phyloP scores from a whole-genome alignment of 2,329 filamentous ascomycete genomes.

The Clonostachys solani region DNA sequence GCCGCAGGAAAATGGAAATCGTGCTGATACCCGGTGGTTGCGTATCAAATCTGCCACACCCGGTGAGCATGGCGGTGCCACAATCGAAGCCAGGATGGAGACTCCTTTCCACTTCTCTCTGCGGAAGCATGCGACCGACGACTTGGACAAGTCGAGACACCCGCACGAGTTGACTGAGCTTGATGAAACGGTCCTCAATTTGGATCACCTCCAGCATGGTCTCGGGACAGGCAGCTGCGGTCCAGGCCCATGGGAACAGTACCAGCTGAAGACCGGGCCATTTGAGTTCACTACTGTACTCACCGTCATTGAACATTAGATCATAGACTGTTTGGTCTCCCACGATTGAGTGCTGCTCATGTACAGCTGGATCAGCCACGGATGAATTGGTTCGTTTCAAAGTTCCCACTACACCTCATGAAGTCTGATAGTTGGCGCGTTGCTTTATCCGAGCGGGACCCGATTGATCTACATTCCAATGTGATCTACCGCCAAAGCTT shows the following conservation, averaged over 20 bases:
- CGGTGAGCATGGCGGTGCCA: conserved; percentile 2
- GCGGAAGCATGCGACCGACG: conserved; percentile 1
- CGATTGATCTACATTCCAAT: too few relatives aligned
- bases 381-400: too few relatives aligned
- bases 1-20: conserved; percentile 65
- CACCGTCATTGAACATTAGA: too few relatives aligned
- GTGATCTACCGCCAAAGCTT: too few relatives aligned
- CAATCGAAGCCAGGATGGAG: conserved; percentile 1
- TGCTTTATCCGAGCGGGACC: too few relatives aligned
- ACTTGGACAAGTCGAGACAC: conserved; percentile 3
- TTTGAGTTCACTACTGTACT: conserved; percentile 15
- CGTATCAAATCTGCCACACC: conserved; percentile 17
- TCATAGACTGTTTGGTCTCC: too few relatives aligned
- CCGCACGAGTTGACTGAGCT: conserved; percentile 4
- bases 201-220: conserved; percentile 5
- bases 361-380: too few relatives aligned
- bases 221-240: conserved; percentile 13
- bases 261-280: conserved; percentile 12
- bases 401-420: too few relatives aligned
- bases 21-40: conserved; percentile 56
- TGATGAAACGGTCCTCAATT: conserved; percentile 3
- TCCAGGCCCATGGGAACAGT: conserved; percentile 13
- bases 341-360: too few relatives aligned
- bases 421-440: too few relatives aligned
- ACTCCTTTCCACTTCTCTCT: conserved; percentile 3